Evolutionary conservation across 78 protist species (phyloP).

Genomic region (Neovahlkampfia damariscottae): DNA sequence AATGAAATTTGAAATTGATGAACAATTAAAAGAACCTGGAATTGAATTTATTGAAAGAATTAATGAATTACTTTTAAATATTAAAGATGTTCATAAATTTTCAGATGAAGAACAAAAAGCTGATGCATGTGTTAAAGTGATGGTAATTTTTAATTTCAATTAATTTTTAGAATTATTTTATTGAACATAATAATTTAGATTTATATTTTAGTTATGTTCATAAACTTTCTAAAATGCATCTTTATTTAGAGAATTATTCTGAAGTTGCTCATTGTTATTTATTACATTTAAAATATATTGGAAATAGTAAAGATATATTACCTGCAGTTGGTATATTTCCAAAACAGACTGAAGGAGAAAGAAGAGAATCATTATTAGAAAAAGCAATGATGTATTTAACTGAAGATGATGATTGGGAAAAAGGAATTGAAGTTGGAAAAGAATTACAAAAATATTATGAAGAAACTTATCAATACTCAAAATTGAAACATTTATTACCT

Average conservation of each 20-base stretch:
- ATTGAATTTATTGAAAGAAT: not conserved
- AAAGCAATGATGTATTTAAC: not conserved
- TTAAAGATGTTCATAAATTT: not conserved
- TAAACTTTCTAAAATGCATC: not conserved
- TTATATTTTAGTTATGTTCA: not conserved
- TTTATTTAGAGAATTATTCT: not conserved
- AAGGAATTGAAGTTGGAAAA: not conserved
- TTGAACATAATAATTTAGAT: not conserved
- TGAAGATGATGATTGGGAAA: not conserved
- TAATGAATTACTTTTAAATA: not conserved
- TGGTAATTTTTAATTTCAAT: too few species aligned
- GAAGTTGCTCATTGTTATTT: not conserved
- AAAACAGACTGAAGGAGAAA: not conserved
- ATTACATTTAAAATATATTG: too few species aligned
- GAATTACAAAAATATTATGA: not conserved
- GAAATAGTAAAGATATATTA: too few species aligned
- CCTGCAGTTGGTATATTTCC: too few species aligned
- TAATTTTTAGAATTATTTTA: too few species aligned
- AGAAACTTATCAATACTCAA: not conserved
- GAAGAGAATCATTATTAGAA: not conserved
- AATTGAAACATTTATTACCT: not conserved
- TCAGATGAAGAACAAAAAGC: not conserved
- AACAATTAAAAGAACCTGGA: not conserved
- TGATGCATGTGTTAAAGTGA: not conserved
- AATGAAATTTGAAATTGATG: too few species aligned